Evolutionary conservation across 805 yeast species (phyloP).

Genomic region (Lachancea quebecensis): DNA sequence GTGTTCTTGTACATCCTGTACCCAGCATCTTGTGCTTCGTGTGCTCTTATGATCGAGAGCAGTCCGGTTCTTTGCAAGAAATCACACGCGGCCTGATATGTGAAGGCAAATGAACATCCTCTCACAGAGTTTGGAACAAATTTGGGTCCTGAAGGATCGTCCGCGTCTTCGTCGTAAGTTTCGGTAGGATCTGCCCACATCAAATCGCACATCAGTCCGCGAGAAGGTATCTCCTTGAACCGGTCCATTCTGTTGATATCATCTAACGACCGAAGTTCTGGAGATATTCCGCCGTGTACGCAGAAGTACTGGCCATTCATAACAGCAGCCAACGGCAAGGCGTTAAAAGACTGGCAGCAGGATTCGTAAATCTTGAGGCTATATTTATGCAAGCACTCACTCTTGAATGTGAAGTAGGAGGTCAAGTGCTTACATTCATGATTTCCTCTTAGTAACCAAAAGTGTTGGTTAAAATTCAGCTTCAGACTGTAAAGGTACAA

Average conservation of each 20-base stretch:
- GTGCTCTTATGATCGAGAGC: constrained; percentile 86
- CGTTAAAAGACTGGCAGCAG: constrained; percentile 71
- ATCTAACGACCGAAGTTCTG: constrained; percentile 62
- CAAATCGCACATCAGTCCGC: constrained; percentile 89
- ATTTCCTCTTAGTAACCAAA: constrained; percentile 85
- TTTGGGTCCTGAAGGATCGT: constrained; percentile 30
- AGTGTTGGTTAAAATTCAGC: constrained; percentile 61
- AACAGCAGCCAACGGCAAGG: constrained; percentile 85
- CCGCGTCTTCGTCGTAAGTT: constrained; percentile 63
- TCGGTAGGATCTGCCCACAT: constrained; percentile 97
- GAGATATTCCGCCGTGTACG: constrained; percentile 94
- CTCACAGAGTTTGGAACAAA: constrained; percentile 67
- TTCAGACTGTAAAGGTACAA: constrained; percentile 74
- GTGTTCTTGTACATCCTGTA: constrained; percentile 90
- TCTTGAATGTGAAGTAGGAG: constrained; percentile 85
- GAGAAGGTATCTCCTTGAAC: constrained; percentile 87
- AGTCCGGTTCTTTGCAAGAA: constrained; percentile 74
- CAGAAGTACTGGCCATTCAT: constrained; percentile 93
- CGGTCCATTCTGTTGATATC: constrained; percentile 69
- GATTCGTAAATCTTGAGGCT: constrained; percentile 57
- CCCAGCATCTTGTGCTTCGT: constrained; percentile 97
- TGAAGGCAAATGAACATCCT: constrained; percentile 88
- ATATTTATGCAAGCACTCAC: constrained; percentile 86
- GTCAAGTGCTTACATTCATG: constrained; percentile 94
- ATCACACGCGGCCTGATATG: constrained; percentile 73